phyloP scores from a whole-genome alignment of 345 rosid genomes.

The Eucalyptus pauciflora region DNA sequence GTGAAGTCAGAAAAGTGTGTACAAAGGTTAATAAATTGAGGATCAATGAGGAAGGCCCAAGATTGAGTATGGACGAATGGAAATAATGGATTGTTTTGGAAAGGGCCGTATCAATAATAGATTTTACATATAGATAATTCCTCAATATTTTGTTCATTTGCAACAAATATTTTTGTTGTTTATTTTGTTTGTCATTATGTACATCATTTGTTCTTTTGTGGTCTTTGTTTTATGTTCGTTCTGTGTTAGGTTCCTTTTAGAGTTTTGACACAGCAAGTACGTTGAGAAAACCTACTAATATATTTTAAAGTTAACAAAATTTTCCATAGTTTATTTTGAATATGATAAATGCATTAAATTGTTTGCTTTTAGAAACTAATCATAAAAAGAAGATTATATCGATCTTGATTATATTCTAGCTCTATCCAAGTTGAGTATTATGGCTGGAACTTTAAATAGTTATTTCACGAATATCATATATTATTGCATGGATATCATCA shows the following conservation, averaged over 20 bases:
- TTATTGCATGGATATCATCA: too few relatives aligned
- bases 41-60: background rate
- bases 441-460: background rate
- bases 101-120: background rate
- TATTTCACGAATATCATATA: background rate
- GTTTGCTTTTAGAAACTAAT: background rate
- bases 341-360: background rate
- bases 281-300: background rate
- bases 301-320: background rate
- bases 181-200: background rate
- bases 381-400: background rate
- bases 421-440: too few relatives aligned
- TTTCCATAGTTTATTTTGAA: background rate
- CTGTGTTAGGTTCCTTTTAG: background rate
- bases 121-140: too few relatives aligned
- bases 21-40: slow-evolving; percentile 33
- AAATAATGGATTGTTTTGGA: background rate
- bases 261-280: background rate
- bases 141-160: background rate
- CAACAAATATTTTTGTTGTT: background rate
- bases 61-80: background rate
- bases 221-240: background rate
- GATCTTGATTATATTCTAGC: background rate
- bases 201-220: background rate
- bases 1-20: slow-evolving; percentile 57